Conservation (phyloP, 805 yeast genomes). For the Zygotorulaspora florentina region DNA sequence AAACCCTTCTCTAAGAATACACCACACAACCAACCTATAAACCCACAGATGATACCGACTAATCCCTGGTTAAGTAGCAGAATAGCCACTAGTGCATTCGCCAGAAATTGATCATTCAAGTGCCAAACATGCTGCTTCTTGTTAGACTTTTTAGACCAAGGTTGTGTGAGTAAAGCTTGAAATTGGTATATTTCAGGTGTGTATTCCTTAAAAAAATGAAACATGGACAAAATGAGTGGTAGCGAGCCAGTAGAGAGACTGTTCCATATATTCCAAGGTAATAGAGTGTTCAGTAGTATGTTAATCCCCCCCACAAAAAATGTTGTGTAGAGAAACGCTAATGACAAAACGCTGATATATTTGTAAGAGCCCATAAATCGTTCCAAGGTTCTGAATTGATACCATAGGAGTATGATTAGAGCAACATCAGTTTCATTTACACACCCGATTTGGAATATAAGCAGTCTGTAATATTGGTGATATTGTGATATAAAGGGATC, state of each 20-base stretch:
- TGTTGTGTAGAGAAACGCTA: constrained; percentile 48
- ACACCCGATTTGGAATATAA: constrained; percentile 48
- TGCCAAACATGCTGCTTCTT: constrained; percentile 22
- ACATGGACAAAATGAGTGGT: constrained; percentile 38
- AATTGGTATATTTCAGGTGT: constrained; percentile 42
- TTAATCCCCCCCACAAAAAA: constrained; percentile 37
- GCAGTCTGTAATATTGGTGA: constrained; percentile 54
- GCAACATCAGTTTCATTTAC: constrained; percentile 58
- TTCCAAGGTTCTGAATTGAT: constrained; percentile 53
- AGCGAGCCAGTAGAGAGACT: constrained; percentile 42
- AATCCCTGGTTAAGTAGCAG: constrained; percentile 44
- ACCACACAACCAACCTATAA: constrained; percentile 44
- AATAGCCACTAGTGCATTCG: constrained; percentile 32
- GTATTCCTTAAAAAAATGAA: constrained; percentile 39
- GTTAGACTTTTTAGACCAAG: constrained; percentile 17
- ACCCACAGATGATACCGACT: constrained; percentile 37
- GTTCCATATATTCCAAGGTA: constrained; percentile 40
- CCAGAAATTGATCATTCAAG: constrained; percentile 35
- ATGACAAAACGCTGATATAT: constrained; percentile 43
- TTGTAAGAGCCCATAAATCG: constrained; percentile 54
- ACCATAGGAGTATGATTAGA: constrained; percentile 42
- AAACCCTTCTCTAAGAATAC: constrained; percentile 41
- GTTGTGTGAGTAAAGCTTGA: constrained; percentile 35
- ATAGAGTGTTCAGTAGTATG: constrained; percentile 24
- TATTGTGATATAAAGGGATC: constrained; percentile 52